Evolutionary conservation across 768 basidiomycete genomes (phyloP), one percentile per base, ranked within the genome.

Genomic region (Hygrophoropsis aurantiaca): DNA sequence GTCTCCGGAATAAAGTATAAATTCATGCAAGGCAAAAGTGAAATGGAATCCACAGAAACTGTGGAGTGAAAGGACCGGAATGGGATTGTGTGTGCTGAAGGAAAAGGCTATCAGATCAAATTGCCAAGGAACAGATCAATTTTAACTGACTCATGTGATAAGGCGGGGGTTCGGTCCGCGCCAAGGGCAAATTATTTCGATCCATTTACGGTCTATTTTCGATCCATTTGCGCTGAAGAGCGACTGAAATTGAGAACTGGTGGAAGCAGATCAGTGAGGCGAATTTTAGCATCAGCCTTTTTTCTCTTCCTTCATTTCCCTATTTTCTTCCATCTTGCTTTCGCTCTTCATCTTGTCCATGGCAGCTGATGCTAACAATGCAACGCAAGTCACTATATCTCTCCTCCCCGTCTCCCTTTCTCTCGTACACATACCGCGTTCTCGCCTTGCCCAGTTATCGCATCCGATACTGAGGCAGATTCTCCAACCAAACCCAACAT

Each of bases 341-440:
- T 32, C 47, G 37, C 42, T 45, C 34, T 39, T 26, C 45, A 34
- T 43, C n/a, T 24, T 11, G 51, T 58, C 55, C 56, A 66, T 67
- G 61, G 51, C 57, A 30, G 51, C 47, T 50, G 50, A 50, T 19
- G 50, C 56, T 32, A 64, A 58, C 58, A 66, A 68, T 48, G 36
- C 36, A 38, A 47, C 47, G 43, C 48, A 50, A 40, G 68, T 71
- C 55, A 88, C 87, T 44, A 81, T 90, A 51, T 73, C 85, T 25
- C 75, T 87, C 47, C 84, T 89, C 57, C 84, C 85, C 21, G 77
- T 82, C 40, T 75, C 82, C 24, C 80, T 90, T 42, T 80, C 82
- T 43, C 82, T 90, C 59, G 81, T 87, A 41, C 85, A 84, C 59
- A 78, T 90, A 48, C 87, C 87, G 39, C 82, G 86, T 46, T 72